Base-by-base conservation (phyloP, 1,284 basidiomycete genomes). In the Xerocomus tenax region DNA sequence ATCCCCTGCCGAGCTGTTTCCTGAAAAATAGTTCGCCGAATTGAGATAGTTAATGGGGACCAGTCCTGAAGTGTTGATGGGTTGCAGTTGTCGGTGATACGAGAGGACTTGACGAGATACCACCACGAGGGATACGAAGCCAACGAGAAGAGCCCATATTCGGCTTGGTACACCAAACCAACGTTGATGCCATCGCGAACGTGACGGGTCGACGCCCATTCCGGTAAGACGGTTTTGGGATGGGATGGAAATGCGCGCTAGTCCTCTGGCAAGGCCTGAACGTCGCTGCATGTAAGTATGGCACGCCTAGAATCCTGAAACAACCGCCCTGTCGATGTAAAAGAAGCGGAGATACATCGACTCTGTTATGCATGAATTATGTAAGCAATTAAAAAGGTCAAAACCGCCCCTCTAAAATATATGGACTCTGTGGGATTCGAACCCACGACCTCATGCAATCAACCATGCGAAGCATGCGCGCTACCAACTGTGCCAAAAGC, bases 31-130 rank as follows among this genome's bases (percentile, higher is more conserved):
- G 40, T 48, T 45, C 41, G 46, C 41, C 0, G 63, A 63, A 48
- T 67, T 57, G 7, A 86, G 69, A 62, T 84, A 85, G 63, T 86
- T 86, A 63, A 81, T 82, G 5, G 84, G 72, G 53, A 76, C 77
- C 35, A 85, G 71, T 53, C 76, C 69, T 3, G 72, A 65, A 15
- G 74, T 76, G 47, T 71, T 77, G 61, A 74, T 75, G 67, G 48
- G 53, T 54, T 35, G 60, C 54, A 43, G 68, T 63, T 67, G 56
- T 16, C 65, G 68, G 9, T 58, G 58, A 46, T 51, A 53, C 9
- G 72, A 73, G 30, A 81, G 69, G 35, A 83, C 67, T 51, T 79
- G 76, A 54, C 80, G 80, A 8, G 84, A 82, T 63, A 88, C 70
- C 40, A 74, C 64, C 54, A 89, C 58, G 56, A 91, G 68, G 58